phyloP scores from a whole-genome alignment of 2,329 filamentous ascomycete species.

The Orbilia javanica region DNA sequence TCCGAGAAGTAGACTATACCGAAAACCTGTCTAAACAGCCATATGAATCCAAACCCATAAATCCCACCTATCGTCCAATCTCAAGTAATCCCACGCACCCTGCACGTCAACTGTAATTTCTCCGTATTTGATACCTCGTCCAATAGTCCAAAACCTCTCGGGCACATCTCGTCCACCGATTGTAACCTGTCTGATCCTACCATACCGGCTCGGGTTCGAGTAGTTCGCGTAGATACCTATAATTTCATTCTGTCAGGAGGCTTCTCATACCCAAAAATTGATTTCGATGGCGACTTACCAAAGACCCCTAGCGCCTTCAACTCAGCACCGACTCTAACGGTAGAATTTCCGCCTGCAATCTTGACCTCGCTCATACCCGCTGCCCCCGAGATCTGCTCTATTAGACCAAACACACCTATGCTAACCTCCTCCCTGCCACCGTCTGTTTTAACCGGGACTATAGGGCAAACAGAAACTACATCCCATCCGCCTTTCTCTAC shows the following conservation, averaged over 20 bases:
- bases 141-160: constrained; percentile 37
- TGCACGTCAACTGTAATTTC: constrained; percentile 37
- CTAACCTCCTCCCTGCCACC: constrained; percentile 23
- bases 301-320: constrained; percentile 52
- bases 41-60: constrained; percentile 48
- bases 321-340: constrained; percentile 49
- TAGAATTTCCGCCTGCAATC: constrained; percentile 28
- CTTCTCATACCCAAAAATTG: background rate
- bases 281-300: constrained; percentile 35
- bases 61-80: constrained; percentile 43
- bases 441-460: constrained; percentile 27
- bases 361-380: constrained; percentile 32
- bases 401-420: constrained; percentile 42
- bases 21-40: constrained; percentile 15
- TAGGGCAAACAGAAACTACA: constrained; percentile 30
- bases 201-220: constrained; percentile 28
- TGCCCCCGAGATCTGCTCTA: constrained; percentile 52
- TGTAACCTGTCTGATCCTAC: constrained; percentile 51
- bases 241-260: background rate
- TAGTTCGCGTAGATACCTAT: constrained; percentile 46
- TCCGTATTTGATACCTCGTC: constrained; percentile 24
- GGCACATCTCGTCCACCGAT: constrained; percentile 52
- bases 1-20: background rate
- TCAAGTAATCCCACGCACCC: constrained; percentile 41
- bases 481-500: constrained; percentile 46